Evolutionary conservation across 768 basidiomycete genomes (phyloP), one percentile per base, ranked within the genome.

Genomic region (Lactarius akahatsu): DNA sequence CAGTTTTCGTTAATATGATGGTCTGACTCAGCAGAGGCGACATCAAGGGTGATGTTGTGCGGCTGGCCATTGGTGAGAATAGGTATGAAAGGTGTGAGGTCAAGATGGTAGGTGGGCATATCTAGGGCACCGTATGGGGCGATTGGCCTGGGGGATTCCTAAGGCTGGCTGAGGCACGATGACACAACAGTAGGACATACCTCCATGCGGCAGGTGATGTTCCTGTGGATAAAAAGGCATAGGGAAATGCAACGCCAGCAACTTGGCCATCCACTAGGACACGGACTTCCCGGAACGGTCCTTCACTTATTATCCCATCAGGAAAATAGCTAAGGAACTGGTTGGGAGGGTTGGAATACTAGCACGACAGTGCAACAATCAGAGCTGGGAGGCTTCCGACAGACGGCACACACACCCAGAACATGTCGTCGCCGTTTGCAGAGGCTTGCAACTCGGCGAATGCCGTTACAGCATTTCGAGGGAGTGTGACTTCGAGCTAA

Each of bases 381-480:
- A 40, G 23, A 30, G 26, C 2, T 34, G 11, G 16, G 34, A 47
- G 20, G n/a, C 18, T 23, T 38, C 34, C 4, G 57, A 66, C 64
- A 38, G 45, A 34, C 11, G 16, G 28, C 10, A 18, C 10, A 65
- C 79, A 59, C 69, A 90, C 90, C 91, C 91, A 93, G 72, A 90
- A 92, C 75, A 92, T 90, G 72, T 88, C 88, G 1, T 81, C 75
- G 16, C 79, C 79, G 64, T 85, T 87, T 1, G 88, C 86, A 2
- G 79, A 91, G 18, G 91, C 90, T 68, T 85, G 85, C 3, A 93
- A 76, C 73, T 92, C 90, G 8, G 86, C 89, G 67, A 82, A 89
- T 1, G 87, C 79, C 56, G 86, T 78, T 1, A 90, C 83, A 3
- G 90, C 80, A 64, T 91, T 91, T 68, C 75, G 82, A 23, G 91